Conservation (phyloP, 2,329 filamentous ascomycete species). For the Penicillium sp. region DNA sequence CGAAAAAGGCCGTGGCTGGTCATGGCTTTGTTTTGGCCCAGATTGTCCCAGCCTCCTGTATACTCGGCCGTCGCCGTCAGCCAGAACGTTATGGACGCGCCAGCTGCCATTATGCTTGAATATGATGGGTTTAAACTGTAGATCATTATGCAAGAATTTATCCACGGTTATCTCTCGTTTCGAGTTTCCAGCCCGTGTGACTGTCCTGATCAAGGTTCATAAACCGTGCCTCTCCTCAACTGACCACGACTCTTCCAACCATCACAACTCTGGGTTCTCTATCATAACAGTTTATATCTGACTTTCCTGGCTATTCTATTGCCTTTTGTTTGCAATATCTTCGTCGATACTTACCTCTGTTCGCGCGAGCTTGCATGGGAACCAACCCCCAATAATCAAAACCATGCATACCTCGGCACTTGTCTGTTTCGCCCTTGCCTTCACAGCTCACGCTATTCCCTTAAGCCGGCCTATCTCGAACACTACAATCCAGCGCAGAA, state of each 20-base stretch:
- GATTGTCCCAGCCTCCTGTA: conserved; percentile 29
- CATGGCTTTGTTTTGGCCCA: conserved; percentile 9
- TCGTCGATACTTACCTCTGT: conserved; percentile 2
- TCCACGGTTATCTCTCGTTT: conserved; percentile 8
- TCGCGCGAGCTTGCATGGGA: not conserved
- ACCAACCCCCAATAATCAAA: not conserved
- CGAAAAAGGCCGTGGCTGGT: conserved; percentile 27
- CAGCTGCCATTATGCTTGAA: conserved; percentile 24
- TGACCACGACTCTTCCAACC: not conserved
- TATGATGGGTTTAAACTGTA: conserved; percentile 21
- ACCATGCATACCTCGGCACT: conserved; percentile 38
- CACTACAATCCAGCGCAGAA: conserved; percentile 32
- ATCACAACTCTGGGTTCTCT: not conserved
- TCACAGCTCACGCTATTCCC: conserved; percentile 36
- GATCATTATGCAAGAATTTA: conserved; percentile 23
- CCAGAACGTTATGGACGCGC: conserved; percentile 22
- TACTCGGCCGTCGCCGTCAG: conserved; percentile 20
- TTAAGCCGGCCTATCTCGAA: conserved; percentile 27
- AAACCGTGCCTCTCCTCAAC: conserved; percentile 8
- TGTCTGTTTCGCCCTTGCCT: conserved; percentile 32
- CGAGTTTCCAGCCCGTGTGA: conserved; percentile 9
- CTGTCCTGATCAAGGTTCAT: conserved; percentile 2
- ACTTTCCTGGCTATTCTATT: not conserved
- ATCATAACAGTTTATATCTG: not conserved
- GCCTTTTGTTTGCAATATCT: not conserved